These are phyloP conservation scores for Mycena filopes DNA, from an alignment of 768 basidiomycete species.

Conservation along the genomic window DNA sequence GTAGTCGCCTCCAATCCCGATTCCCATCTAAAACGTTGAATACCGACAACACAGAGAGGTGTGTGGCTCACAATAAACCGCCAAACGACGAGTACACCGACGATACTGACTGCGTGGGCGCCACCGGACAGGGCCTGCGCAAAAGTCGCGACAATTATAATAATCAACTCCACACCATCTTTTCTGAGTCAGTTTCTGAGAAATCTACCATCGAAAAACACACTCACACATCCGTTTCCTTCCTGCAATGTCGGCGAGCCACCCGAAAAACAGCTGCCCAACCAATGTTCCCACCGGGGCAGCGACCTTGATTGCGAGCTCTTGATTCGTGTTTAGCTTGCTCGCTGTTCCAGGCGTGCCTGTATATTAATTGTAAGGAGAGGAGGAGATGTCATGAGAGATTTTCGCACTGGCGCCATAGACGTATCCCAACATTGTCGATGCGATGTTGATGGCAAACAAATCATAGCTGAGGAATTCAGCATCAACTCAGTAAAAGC, in stretches of 20 bases:
- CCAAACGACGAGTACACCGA: constrained; percentile 86
- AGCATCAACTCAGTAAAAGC: constrained; percentile 1
- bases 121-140: constrained; percentile 81
- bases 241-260: constrained; percentile 80
- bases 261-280: constrained; percentile 84
- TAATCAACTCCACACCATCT: constrained; percentile 82
- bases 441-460: constrained; percentile 90
- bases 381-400: background rate
- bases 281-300: constrained; percentile 84
- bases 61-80: constrained; percentile 68
- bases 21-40: constrained; percentile 61
- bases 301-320: constrained; percentile 82
- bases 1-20: constrained; percentile 93
- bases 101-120: constrained; percentile 73
- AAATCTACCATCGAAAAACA: background rate
- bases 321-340: constrained; percentile 67
- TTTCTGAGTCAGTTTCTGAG: background rate
- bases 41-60: background rate
- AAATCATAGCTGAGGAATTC: constrained; percentile 68
- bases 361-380: constrained; percentile 24
- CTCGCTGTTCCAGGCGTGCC: constrained; percentile 10
- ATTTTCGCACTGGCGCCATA: constrained; percentile 58
- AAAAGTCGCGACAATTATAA: constrained; percentile 85
- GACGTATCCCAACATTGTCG: constrained; percentile 85
- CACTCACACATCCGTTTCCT: constrained; percentile 83